Percentiles rank a stretch among this genome's conserved stretches.
Conservation (phyloP, 2,329 filamentous ascomycete genomes). For the Neonectria hederae region DNA sequence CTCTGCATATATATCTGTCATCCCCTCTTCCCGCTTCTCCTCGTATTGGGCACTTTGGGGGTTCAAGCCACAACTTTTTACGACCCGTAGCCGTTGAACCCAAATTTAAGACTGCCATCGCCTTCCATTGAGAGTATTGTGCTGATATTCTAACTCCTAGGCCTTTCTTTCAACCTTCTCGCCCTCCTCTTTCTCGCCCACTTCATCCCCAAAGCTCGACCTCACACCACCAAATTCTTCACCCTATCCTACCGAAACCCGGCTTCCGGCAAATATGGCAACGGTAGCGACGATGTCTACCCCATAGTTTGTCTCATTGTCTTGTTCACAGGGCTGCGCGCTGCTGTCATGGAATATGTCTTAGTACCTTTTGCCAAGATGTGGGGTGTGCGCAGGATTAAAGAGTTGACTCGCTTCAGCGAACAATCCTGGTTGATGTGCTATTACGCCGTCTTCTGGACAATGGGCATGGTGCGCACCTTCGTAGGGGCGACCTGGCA, state of each 20-base stretch:
- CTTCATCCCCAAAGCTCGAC: constrained; percentile 80
- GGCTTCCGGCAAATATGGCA: constrained; percentile 72
- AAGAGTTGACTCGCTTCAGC: constrained; percentile 82
- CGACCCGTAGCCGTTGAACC: neutral
- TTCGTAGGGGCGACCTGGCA: neutral
- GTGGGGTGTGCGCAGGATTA: constrained; percentile 77
- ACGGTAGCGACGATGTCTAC: constrained; percentile 81
- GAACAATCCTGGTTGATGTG: constrained; percentile 91
- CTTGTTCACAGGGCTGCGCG: constrained; percentile 85
- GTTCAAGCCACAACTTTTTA: neutral
- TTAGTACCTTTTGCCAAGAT: constrained; percentile 79
- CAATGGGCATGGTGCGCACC: constrained; percentile 78
- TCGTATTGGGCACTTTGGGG: neutral
- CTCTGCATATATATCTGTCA: neutral
- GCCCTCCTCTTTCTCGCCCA: constrained; percentile 83
- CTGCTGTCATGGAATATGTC: constrained; percentile 85
- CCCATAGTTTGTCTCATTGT: constrained; percentile 82
- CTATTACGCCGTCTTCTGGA: constrained; percentile 85
- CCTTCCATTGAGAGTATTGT: neutral
- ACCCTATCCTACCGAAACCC: constrained; percentile 82
- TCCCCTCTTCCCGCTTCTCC: neutral
- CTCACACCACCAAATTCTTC: constrained; percentile 84
- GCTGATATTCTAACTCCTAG: constrained; percentile 46
- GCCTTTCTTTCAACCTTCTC: constrained; percentile 84
- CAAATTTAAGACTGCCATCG: neutral